Conservation (phyloP, 371 early-diverging fungal species). For the Capillidium heterosporum region DNA sequence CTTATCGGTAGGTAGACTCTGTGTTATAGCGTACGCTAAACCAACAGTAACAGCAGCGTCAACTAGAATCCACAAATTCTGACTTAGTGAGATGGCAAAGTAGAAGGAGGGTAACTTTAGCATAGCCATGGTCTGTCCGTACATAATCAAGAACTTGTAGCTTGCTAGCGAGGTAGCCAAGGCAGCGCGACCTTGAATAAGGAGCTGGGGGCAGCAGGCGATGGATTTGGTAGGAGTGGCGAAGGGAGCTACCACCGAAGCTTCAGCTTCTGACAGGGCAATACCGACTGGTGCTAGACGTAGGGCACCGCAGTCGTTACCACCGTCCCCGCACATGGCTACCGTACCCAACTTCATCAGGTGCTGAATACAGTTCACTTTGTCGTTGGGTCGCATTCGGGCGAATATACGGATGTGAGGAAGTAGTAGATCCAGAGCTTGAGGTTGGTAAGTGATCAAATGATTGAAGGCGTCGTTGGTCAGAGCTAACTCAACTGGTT, state of each 20-base stretch:
- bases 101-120: conserved; percentile 36
- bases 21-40: conserved; percentile 44
- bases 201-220: conserved; percentile 42
- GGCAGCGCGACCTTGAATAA: conserved; percentile 53
- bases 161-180: conserved; percentile 54
- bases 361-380: conserved; percentile 43
- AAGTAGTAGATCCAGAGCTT: conserved; percentile 25
- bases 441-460: conserved; percentile 15
- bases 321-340: conserved; percentile 91
- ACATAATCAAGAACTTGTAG: conserved; percentile 52
- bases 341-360: conserved; percentile 55
- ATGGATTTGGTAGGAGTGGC: conserved; percentile 42
- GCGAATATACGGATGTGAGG: conserved; percentile 48
- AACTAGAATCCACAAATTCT: conserved; percentile 46
- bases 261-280: conserved; percentile 71
- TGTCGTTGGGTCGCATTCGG: conserved; percentile 56
- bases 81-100: conserved; percentile 24
- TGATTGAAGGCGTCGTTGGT: conserved; percentile 48
- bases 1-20: conserved; percentile 29
- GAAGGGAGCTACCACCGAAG: conserved; percentile 79
- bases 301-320: conserved; percentile 89
- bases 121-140: conserved; percentile 53
- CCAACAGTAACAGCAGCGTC: conserved; percentile 45
- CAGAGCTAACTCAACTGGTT: conserved; percentile 36
- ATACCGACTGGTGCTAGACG: conserved; percentile 84